phyloP scores from a whole-genome alignment of 139 green algal species.

The Picochlorum sp. region DNA sequence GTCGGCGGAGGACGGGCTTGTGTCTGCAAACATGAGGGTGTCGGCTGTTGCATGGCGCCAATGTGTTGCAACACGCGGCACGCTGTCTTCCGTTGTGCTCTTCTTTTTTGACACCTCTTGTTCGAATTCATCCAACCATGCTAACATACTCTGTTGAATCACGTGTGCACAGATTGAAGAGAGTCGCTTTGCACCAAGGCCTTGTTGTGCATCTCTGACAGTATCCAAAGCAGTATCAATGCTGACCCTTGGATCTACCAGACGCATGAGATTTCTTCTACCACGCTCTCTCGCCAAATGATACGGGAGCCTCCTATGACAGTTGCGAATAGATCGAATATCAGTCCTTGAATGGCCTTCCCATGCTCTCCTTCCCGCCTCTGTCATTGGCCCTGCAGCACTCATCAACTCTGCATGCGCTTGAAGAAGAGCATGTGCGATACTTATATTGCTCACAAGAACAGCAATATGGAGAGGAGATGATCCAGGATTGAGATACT shows the following conservation, averaged over 20 bases:
- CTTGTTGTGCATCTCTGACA: constrained; percentile 25
- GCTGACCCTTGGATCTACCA: constrained; percentile 42
- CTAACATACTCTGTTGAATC: constrained; percentile 36
- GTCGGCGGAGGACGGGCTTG: no score
- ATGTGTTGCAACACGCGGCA: background rate
- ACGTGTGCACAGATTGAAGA: constrained; percentile 33
- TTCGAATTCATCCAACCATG: constrained; percentile 39
- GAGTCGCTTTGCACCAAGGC: constrained; percentile 43
- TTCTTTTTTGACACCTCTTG: constrained; percentile 3
- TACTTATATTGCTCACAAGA: constrained; percentile 26
- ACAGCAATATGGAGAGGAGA: constrained; percentile 46
- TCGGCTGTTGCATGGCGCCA: background rate
- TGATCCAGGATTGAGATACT: constrained; percentile 35
- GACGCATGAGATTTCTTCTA: constrained; percentile 16
- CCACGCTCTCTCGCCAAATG: constrained; percentile 41
- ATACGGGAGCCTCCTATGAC: constrained; percentile 40
- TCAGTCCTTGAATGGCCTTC: constrained; percentile 43
- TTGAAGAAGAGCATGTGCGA: constrained; percentile 45
- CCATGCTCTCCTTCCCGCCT: constrained; percentile 35
- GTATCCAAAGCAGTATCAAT: constrained; percentile 42
- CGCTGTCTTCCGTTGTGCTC: background rate
- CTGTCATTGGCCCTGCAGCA: constrained; percentile 15
- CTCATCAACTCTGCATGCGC: constrained; percentile 31
- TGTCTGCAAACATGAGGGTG: background rate
- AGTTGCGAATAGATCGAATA: constrained; percentile 42